These are phyloP conservation scores for Crepidotus variabilis DNA, from an alignment of 768 basidiomycete species.

Conservation along the genomic window DNA sequence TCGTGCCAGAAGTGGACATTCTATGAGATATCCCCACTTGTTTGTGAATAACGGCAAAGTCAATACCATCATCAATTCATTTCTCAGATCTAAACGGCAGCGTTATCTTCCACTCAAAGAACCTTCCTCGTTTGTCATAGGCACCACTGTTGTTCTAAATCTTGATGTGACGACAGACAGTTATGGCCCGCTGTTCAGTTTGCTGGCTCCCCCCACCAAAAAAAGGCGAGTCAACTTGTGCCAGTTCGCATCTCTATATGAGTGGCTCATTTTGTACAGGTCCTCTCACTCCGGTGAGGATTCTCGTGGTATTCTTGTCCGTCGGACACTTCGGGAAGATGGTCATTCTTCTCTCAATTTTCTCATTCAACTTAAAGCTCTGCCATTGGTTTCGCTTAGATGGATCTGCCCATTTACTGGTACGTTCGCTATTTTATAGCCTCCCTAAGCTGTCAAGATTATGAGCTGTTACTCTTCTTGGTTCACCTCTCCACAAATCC, in stretches of 20 bases:
- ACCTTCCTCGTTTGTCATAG: not conserved
- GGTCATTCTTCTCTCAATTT: too few relatives aligned
- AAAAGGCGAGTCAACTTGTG: not conserved
- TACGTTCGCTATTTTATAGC: too few relatives aligned
- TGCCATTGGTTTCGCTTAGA: too few relatives aligned
- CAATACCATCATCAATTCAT: not conserved
- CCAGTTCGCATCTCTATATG: not conserved
- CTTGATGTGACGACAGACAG: not conserved
- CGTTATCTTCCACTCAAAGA: not conserved
- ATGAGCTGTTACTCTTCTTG: too few relatives aligned
- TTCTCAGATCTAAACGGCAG: not conserved
- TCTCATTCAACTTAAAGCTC: too few relatives aligned
- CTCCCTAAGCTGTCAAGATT: too few relatives aligned
- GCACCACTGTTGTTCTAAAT: not conserved
- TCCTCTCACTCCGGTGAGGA: not conserved
- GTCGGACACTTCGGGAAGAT: not conserved
- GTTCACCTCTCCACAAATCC: too few relatives aligned
- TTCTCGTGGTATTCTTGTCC: not conserved
- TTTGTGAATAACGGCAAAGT: not conserved
- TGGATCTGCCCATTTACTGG: too few relatives aligned
- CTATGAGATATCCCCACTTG: not conserved
- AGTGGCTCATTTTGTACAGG: not conserved
- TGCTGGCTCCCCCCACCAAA: not conserved
- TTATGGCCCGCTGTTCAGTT: not conserved
- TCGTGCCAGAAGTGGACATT: not conserved